Conservation (phyloP, 176 grass and related monocot genomes). For the Canna indica region DNA sequence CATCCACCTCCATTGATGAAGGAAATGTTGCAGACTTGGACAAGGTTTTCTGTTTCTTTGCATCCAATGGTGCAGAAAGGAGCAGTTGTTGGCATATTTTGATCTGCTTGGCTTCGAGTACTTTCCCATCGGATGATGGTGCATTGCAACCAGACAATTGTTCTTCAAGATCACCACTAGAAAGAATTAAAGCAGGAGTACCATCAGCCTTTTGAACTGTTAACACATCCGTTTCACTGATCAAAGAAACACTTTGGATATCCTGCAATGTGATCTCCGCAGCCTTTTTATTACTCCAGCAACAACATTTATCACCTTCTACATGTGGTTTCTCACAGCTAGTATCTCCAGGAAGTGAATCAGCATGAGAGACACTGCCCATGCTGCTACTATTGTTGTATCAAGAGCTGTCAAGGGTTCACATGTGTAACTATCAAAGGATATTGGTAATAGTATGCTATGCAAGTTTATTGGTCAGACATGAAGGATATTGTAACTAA, state of each 20-base stretch:
- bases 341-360: background rate
- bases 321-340: constrained; percentile 7
- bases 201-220: background rate
- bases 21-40: constrained; percentile 15
- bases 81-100: background rate
- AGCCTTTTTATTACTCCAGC: background rate
- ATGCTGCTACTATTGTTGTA: constrained; percentile 1
- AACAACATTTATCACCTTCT: background rate
- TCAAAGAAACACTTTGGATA: background rate
- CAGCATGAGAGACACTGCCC: constrained; percentile 1
- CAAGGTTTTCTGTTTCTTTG: background rate
- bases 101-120: background rate
- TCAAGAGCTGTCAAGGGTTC: background rate
- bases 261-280: background rate
- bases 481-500: background rate
- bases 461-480: background rate
- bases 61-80: background rate
- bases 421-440: too few species aligned
- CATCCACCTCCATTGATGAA: background rate
- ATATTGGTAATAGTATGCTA: too few species aligned
- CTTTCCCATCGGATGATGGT: background rate
- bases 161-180: background rate
- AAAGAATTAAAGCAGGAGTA: background rate
- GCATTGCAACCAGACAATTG: background rate
- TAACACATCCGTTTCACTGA: background rate